Evolutionary conservation across 2,329 filamentous ascomycete genomes (phyloP), one percentile per base, ranked within the genome.

Genomic region (Penicillium polonicum): DNA sequence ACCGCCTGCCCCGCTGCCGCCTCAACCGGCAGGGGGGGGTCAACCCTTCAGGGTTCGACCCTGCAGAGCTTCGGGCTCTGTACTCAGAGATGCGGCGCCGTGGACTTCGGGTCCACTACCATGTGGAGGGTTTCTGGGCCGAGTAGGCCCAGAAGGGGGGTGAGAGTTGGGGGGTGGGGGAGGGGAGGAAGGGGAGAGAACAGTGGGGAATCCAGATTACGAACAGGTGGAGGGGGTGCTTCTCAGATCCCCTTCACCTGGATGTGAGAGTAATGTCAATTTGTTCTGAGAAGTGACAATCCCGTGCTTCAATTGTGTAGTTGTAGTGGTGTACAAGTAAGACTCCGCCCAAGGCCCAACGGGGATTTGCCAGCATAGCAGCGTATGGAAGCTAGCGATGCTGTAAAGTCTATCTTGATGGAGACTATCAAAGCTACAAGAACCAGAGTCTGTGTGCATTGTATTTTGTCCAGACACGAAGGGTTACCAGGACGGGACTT

Each of bases 1-100:
- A 35, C 19, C 41, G 35, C 17, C 55, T 57, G 19, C 42, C 55
- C 21, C 19, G 23, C 38, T 64, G 13, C 23, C 52, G 17, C 52
- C 53, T 7, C 27, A 25, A 13, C 13, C 57, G 43, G 3, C 9
- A 35, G 9, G 19, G 33, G 1, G 27, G 38, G 59, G 48, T 19
- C 53, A 67, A 31, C 25, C 6, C 42, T 12, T 21, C 36, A 10
- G 63, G 69, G 51, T 70, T 85, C 66, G 65, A 57, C 1, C 74
- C 75, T 19, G 75, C 75, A 29, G 83, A 88, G 54, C 63, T 85
- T 59, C 78, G 74, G 3, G 49, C 55, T 35, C 17, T 57, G 17
- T 57, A 53, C 21, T n/a, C 21, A 3, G 49, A 48, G 31, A 56
- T 56, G 53, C 17, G 21, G 23, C 53, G 46, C 12, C 46, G 53